phyloP scores from a whole-genome alignment of 768 basidiomycete species.

The Fomitopsis serialis region DNA sequence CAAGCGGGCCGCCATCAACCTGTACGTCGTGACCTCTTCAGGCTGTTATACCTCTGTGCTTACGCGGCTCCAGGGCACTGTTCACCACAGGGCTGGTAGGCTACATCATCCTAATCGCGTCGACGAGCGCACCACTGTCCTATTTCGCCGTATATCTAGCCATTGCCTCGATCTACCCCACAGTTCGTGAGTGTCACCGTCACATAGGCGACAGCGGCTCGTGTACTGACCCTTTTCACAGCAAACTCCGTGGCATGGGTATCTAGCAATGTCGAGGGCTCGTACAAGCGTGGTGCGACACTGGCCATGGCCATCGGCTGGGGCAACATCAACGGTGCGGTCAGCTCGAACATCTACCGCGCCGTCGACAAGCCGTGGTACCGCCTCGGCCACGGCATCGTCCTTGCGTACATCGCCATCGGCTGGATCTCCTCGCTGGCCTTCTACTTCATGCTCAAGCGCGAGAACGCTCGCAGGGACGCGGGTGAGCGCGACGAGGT shows the following conservation, averaged over 20 bases:
- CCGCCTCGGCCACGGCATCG: slow-evolving; percentile 60
- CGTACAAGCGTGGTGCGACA: slow-evolving; percentile 67
- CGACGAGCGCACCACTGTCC: slow-evolving; percentile 54
- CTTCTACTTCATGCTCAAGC: slow-evolving; percentile 42
- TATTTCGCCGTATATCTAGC: slow-evolving; percentile 73
- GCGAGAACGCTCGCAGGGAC: slow-evolving; percentile 59
- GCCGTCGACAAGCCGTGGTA: slow-evolving; percentile 63
- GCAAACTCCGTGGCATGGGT: slow-evolving; percentile 63
- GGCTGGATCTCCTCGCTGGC: slow-evolving; percentile 50
- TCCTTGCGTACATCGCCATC: slow-evolving; percentile 64
- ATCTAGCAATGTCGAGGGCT: slow-evolving; percentile 66
- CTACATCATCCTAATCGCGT: slow-evolving; percentile 63
- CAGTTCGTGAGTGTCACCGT: slow-evolving; percentile 30
- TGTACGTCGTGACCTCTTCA: slow-evolving; percentile 35
- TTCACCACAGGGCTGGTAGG: slow-evolving; percentile 41
- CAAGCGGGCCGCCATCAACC: slow-evolving; percentile 52
- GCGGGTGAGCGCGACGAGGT: slow-evolving; percentile 66
- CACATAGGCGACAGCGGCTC: background rate
- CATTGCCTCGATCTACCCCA: slow-evolving; percentile 54
- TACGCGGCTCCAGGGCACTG: slow-evolving; percentile 14
- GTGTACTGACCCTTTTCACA: slow-evolving; percentile 6
- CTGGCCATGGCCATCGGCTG: slow-evolving; percentile 67
- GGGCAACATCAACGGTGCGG: slow-evolving; percentile 67
- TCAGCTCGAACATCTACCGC: slow-evolving; percentile 66
- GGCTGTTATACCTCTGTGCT: background rate